Evolutionary conservation across 1,284 basidiomycete genomes (phyloP).

Genomic region (Fomitopsis palustris): DNA sequence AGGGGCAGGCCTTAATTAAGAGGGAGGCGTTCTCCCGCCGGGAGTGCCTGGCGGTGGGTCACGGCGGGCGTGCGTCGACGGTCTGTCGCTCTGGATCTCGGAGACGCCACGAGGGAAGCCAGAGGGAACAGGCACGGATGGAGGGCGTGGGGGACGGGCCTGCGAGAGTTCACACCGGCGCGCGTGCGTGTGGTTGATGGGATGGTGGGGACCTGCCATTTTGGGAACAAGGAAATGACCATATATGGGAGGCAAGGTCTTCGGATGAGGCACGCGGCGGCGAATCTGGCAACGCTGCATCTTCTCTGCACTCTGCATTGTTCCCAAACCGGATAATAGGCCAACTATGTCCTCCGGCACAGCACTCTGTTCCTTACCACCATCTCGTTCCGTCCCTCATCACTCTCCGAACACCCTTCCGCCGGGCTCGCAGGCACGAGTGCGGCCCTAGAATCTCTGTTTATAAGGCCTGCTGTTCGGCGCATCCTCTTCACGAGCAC

Average conservation of each 20-base stretch:
- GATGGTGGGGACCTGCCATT: slow-evolving; percentile 8
- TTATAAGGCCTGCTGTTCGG: slow-evolving; percentile 20
- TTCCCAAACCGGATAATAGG: slow-evolving; percentile 22
- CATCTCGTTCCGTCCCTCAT: slow-evolving; percentile 17
- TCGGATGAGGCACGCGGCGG: slow-evolving; percentile 13
- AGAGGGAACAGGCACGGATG: background rate
- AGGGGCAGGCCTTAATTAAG: background rate
- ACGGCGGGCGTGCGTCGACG: background rate
- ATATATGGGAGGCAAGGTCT: slow-evolving; percentile 24
- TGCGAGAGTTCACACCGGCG: slow-evolving; percentile 1
- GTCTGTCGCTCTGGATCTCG: background rate
- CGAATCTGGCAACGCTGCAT: slow-evolving; percentile 3
- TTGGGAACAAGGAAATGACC: slow-evolving; percentile 26
- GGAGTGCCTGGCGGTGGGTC: background rate
- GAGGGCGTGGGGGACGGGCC: background rate
- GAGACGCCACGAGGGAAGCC: background rate
- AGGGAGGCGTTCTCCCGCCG: background rate
- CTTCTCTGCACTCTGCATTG: slow-evolving; percentile 17
- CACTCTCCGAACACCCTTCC: slow-evolving; percentile 13
- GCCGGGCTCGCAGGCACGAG: slow-evolving; percentile 26
- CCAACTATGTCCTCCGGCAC: slow-evolving; percentile 12
- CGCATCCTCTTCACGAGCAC: slow-evolving; percentile 19
- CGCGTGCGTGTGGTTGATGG: background rate
- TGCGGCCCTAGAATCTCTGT: slow-evolving; percentile 15
- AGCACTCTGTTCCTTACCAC: slow-evolving; percentile 25